These are phyloP conservation scores for Graphilbum fragrans DNA, from an alignment of 2,329 filamentous ascomycete genomes.

Conservation along the genomic window DNA sequence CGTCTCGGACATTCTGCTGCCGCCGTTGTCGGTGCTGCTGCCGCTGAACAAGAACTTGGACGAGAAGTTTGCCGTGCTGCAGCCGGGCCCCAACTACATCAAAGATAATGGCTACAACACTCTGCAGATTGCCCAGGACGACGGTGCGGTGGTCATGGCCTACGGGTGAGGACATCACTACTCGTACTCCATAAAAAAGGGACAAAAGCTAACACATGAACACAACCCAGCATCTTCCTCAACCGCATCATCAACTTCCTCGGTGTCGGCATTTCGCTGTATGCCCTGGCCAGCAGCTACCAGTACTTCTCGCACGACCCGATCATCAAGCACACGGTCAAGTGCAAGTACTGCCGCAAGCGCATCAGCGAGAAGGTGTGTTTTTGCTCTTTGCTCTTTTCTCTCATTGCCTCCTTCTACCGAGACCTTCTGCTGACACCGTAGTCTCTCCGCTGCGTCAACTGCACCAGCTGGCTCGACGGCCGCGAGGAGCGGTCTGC, in stretches of 20 bases:
- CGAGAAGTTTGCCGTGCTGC: constrained; percentile 60
- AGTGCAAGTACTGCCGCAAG: constrained; percentile 57
- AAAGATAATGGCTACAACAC: constrained; percentile 53
- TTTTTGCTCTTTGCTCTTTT: background rate
- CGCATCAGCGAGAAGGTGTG: constrained; percentile 48
- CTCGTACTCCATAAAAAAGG: background rate
- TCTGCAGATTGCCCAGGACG: constrained; percentile 52
- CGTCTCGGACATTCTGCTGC: constrained; percentile 58
- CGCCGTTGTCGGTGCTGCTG: constrained; percentile 54
- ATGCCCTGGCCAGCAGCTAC: constrained; percentile 50
- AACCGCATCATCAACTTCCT: constrained; percentile 55
- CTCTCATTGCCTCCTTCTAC: background rate
- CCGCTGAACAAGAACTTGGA: constrained; percentile 61
- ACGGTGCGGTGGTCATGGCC: constrained; percentile 60
- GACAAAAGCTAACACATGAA: background rate
- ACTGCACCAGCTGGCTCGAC: constrained; percentile 40
- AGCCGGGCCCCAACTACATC: constrained; percentile 40
- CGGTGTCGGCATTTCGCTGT: constrained; percentile 53
- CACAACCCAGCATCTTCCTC: constrained; percentile 29
- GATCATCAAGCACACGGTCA: constrained; percentile 58
- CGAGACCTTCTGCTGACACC: background rate
- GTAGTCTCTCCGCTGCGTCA: constrained; percentile 31
- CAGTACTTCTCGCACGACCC: constrained; percentile 48
- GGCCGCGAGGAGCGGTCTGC: constrained; percentile 29
- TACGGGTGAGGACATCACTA: constrained; percentile 41